These are phyloP conservation scores for Aureobasidium sp. DNA, from an alignment of 2,329 filamentous ascomycete genomes.

Conservation along the genomic window DNA sequence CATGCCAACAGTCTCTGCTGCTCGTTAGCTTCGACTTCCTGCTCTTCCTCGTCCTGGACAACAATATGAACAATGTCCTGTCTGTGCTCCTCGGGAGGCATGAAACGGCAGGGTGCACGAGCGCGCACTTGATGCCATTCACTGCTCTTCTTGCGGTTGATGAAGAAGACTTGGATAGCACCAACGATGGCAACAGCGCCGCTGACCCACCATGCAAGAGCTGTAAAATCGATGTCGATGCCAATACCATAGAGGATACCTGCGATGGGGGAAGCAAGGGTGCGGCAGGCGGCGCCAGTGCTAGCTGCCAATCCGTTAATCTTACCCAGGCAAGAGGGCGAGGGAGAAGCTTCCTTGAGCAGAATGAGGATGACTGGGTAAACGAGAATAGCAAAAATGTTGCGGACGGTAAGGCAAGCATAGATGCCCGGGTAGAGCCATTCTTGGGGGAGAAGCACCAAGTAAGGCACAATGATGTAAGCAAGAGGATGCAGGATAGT, in stretches of 20 bases:
- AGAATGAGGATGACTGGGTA: slow-evolving; percentile 64
- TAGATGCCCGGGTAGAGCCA: slow-evolving; percentile 58
- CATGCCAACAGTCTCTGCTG: slow-evolving; percentile 3
- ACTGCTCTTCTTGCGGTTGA: slow-evolving; percentile 43
- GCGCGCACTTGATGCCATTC: slow-evolving; percentile 22
- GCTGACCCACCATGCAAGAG: slow-evolving; percentile 57
- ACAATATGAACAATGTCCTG: slow-evolving; percentile 20
- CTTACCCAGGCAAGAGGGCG: slow-evolving; percentile 55
- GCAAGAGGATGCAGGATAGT: slow-evolving; percentile 59
- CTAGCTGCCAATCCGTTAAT: slow-evolving; percentile 68
- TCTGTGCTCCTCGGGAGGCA: slow-evolving; percentile 20
- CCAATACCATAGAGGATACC: slow-evolving; percentile 61
- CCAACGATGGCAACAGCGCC: slow-evolving; percentile 50
- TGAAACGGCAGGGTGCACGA: slow-evolving; percentile 24
- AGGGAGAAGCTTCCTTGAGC: slow-evolving; percentile 63
- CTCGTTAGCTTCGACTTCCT: slow-evolving; percentile 1
- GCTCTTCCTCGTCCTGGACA: slow-evolving; percentile 17
- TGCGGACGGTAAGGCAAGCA: slow-evolving; percentile 56
- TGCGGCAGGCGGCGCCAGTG: slow-evolving; percentile 64
- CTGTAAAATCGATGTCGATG: slow-evolving; percentile 49
- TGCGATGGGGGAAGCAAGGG: slow-evolving; percentile 59
- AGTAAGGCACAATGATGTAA: slow-evolving; percentile 63
- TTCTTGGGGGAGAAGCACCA: slow-evolving; percentile 50
- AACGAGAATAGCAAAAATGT: slow-evolving; percentile 60
- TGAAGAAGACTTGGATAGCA: slow-evolving; percentile 49